These are phyloP conservation scores for Venturiaceae sp. DNA, from an alignment of 2,329 filamentous ascomycete species.

Conservation along the genomic window DNA sequence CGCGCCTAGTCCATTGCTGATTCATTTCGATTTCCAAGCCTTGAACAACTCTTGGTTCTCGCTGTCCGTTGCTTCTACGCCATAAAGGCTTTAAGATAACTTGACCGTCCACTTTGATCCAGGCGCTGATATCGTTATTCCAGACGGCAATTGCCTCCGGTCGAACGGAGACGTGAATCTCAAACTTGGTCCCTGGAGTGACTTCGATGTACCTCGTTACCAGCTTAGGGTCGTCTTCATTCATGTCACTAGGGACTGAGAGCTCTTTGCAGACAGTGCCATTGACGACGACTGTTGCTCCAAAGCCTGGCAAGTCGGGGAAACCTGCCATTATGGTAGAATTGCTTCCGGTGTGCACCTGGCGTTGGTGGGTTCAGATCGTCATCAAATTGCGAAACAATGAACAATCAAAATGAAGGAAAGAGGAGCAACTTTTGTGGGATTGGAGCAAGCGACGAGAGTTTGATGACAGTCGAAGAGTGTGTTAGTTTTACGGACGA, in stretches of 20 bases:
- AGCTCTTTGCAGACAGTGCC: neutral
- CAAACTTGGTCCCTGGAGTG: slow-evolving; percentile 17
- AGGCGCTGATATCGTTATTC: neutral
- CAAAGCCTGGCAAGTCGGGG: neutral
- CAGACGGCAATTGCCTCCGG: neutral
- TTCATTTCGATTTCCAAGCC: neutral
- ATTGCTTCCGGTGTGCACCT: too few species aligned
- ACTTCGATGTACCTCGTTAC: slow-evolving; percentile 22
- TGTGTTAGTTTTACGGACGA: too few species aligned
- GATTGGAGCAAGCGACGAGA: too few species aligned
- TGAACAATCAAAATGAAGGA: too few species aligned
- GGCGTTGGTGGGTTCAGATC: too few species aligned
- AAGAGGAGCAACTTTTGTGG: too few species aligned
- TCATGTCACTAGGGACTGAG: neutral
- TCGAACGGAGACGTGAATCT: slow-evolving; percentile 7
- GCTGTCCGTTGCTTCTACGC: neutral
- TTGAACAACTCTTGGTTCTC: neutral
- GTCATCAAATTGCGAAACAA: too few species aligned
- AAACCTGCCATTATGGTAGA: neutral
- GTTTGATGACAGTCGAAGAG: too few species aligned
- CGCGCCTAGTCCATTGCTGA: neutral
- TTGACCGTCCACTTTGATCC: neutral
- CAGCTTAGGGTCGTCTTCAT: neutral
- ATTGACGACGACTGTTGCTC: neutral
- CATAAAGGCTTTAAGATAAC: neutral